Percentiles rank a stretch among this genome's conserved stretches.
These are phyloP conservation scores for Lachnellula arida DNA, from an alignment of 2,329 filamentous ascomycete genomes.

Conservation along the genomic window DNA sequence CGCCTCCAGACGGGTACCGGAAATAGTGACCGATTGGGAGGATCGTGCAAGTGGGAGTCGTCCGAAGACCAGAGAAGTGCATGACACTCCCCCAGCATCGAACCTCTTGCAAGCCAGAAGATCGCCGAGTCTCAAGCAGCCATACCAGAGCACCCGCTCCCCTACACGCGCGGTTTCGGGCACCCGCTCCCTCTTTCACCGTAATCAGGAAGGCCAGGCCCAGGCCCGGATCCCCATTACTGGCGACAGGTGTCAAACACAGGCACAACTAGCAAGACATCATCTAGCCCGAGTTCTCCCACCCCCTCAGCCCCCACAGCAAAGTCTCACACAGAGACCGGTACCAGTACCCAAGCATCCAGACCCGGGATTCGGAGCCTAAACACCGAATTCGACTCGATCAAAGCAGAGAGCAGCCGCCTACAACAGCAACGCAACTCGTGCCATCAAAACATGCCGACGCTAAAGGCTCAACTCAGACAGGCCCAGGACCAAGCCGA, in stretches of 20 bases:
- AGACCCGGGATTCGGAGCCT: background rate
- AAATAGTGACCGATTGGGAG: background rate
- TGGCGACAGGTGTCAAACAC: background rate
- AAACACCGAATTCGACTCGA: background rate
- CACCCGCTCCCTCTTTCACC: background rate
- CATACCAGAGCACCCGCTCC: background rate
- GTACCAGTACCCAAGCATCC: background rate
- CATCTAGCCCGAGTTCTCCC: background rate
- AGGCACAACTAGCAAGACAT: background rate
- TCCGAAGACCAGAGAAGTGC: background rate
- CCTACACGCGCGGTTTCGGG: background rate
- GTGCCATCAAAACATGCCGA: background rate
- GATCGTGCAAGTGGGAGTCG: background rate
- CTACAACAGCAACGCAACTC: background rate
- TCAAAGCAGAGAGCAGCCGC: background rate
- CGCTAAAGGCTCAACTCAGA: background rate
- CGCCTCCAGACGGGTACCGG: background rate
- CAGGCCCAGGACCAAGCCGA: background rate
- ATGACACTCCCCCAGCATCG: too few relatives aligned
- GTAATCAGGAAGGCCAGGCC: background rate
- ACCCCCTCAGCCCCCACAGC: background rate
- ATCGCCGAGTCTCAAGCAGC: background rate
- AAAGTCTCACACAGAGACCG: background rate
- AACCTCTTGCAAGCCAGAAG: background rate
- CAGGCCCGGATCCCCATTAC: background rate